Conservation (phyloP, 2,329 filamentous ascomycete genomes). For the Geosmithia flava region DNA sequence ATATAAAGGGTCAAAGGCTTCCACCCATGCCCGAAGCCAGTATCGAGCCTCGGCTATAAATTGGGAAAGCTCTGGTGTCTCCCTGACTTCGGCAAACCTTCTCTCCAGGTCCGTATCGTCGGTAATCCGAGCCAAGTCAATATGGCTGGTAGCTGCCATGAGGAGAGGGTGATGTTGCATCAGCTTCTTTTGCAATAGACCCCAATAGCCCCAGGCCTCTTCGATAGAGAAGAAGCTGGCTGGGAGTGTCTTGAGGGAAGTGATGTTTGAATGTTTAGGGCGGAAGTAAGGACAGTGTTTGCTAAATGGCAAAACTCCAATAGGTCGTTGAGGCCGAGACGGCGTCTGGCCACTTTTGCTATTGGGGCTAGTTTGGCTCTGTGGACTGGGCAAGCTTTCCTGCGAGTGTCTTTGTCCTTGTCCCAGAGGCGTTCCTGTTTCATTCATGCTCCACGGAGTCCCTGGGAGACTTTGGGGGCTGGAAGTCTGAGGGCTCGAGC, state of each 20-base stretch:
- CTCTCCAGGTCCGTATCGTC: conserved; percentile 13
- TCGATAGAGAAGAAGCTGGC: conserved; percentile 15
- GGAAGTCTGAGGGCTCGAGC: no score
- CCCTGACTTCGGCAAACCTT: conserved; percentile 16
- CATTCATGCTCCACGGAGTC: conserved; percentile 1
- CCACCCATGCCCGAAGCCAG: conserved; percentile 26
- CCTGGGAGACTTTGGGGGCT: conserved; percentile 14
- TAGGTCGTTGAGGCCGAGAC: conserved; percentile 8
- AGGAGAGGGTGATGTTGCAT: conserved; percentile 22
- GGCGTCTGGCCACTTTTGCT: conserved; percentile 6
- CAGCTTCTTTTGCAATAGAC: conserved; percentile 20
- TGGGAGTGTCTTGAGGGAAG: conserved; percentile 18
- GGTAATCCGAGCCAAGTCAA: conserved; percentile 13
- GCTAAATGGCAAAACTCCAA: conserved; percentile 21
- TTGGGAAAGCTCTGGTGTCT: conserved; percentile 14
- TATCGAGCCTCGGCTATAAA: conserved; percentile 22
- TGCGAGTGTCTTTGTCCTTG: background rate
- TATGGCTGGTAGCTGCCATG: conserved; percentile 15
- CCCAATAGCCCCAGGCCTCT: conserved; percentile 24
- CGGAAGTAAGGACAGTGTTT: conserved; percentile 24
- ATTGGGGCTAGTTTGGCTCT: conserved; percentile 17
- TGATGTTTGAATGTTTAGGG: conserved; percentile 16
- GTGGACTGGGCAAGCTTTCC: conserved; percentile 18
- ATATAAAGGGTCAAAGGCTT: conserved; percentile 23
- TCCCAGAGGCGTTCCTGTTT: background rate